phyloP scores from a whole-genome alignment of 1,284 basidiomycete genomes.

The Trichosporon coremiiforme region DNA sequence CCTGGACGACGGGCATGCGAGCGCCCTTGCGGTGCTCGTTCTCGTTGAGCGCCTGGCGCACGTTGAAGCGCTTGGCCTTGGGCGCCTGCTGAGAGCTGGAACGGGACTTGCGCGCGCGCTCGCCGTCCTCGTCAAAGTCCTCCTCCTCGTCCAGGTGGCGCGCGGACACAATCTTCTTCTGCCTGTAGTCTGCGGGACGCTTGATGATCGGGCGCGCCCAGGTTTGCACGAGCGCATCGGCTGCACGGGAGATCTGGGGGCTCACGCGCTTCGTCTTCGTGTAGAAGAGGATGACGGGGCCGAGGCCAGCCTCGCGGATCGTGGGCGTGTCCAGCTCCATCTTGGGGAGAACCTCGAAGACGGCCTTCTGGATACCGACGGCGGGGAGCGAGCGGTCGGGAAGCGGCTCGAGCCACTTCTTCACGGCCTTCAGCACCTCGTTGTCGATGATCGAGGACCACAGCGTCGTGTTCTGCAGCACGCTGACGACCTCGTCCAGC shows the following conservation, averaged over 20 bases:
- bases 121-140: slow-evolving; percentile 28
- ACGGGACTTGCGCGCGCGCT: slow-evolving; percentile 21
- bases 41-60: slow-evolving; percentile 42
- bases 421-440: slow-evolving; percentile 86
- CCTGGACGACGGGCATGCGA: slow-evolving; percentile 43
- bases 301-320: slow-evolving; percentile 87
- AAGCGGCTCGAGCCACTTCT: slow-evolving; percentile 91
- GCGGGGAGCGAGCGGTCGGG: slow-evolving; percentile 90
- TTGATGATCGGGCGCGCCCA: slow-evolving; percentile 97
- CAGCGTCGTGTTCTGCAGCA: slow-evolving; percentile 84
- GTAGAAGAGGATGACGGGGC: slow-evolving; percentile 93
- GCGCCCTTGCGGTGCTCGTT: slow-evolving; percentile 48
- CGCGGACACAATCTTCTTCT: slow-evolving; percentile 37
- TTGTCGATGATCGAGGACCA: slow-evolving; percentile 94
- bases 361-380: slow-evolving; percentile 90
- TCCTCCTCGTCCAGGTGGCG: slow-evolving; percentile 32
- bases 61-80: slow-evolving; percentile 46
- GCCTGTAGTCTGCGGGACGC: slow-evolving; percentile 76
- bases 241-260: slow-evolving; percentile 74
- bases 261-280: slow-evolving; percentile 84
- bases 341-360: slow-evolving; percentile 79
- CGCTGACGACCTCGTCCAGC: slow-evolving; percentile 85
- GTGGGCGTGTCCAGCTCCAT: slow-evolving; percentile 91
- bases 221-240: slow-evolving; percentile 78
- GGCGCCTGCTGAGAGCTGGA: slow-evolving; percentile 23